A percentile compares a stretch with the other conserved stretches of the same genome.
phyloP scores from a whole-genome alignment of 169 alveolate genomes.

The Eimeria nieschulzi region DNA sequence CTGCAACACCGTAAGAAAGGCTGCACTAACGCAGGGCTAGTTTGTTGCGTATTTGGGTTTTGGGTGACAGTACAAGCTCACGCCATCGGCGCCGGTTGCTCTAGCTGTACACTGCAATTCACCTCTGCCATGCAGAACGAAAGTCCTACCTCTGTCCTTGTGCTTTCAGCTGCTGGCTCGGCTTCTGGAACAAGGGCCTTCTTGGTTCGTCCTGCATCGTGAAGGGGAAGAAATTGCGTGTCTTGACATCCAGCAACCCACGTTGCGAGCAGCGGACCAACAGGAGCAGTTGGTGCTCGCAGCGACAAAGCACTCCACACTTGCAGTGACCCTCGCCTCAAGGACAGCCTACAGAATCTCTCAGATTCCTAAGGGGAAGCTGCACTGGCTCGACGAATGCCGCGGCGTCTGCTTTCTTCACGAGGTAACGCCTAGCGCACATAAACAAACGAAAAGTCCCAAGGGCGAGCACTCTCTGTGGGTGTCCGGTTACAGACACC shows the following conservation, averaged over 20 bases:
- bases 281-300: constrained; percentile 16
- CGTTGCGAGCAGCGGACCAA: constrained; percentile 4
- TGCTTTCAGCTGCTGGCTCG: too few species aligned
- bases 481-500: too few species aligned
- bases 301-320: not conserved
- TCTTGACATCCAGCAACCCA: not conserved
- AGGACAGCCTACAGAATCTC: not conserved
- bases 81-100: too few species aligned
- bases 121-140: too few species aligned
- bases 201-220: constrained; percentile 6
- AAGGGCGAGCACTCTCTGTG: too few species aligned
- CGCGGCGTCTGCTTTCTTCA: not conserved
- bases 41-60: too few species aligned
- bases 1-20: constrained; percentile 22
- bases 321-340: not conserved
- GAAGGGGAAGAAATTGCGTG: not conserved
- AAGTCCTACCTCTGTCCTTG: too few species aligned
- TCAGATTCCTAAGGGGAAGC: not conserved
- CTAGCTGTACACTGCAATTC: too few species aligned
- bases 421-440: not conserved
- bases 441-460: too few species aligned
- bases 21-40: too few species aligned
- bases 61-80: too few species aligned
- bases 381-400: not conserved
- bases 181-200: too few species aligned